Percentiles rank a stretch among this genome's conserved stretches.
Conservation (phyloP, 306 rosid species). For the Trifolium subterraneum region DNA sequence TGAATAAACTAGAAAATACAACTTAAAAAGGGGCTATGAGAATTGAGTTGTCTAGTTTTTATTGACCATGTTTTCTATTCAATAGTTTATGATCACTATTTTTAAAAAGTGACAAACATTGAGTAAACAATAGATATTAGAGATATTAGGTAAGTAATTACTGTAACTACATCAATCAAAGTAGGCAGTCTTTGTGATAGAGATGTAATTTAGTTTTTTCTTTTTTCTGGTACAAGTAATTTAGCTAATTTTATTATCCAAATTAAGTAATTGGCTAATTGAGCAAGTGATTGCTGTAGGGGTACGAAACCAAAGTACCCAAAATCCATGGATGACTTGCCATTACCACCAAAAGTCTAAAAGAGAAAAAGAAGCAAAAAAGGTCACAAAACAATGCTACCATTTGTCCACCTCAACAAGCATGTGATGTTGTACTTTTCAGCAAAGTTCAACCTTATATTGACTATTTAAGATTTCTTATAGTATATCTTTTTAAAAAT, state of each 20-base stretch:
- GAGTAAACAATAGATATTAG: not conserved
- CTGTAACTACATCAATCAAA: slow-evolving; percentile 12
- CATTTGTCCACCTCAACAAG: slow-evolving; percentile 44
- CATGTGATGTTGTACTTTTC: slow-evolving; percentile 53
- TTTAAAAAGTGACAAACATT: not conserved
- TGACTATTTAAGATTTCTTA: slow-evolving; percentile 4
- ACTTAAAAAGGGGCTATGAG: not conserved
- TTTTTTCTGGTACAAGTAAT: not conserved
- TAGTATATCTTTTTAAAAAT: not conserved
- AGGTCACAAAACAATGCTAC: slow-evolving; percentile 7
- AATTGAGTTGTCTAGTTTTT: slow-evolving; percentile 1
- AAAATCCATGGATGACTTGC: slow-evolving; percentile 26
- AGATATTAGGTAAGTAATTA: not conserved
- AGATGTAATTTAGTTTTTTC: not conserved
- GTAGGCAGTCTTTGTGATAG: not conserved
- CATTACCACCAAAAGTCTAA: slow-evolving; percentile 5
- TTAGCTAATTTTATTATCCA: not conserved
- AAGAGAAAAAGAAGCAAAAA: not conserved
- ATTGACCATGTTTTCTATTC: not conserved
- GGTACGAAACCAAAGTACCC: slow-evolving; percentile 30
- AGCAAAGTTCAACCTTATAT: slow-evolving; percentile 35
- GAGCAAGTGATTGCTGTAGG: slow-evolving; percentile 5
- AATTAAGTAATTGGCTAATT: slow-evolving; percentile 9
- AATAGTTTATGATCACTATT: not conserved
- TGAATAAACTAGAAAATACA: not conserved